Conservation (phyloP, 1,139 yeast genomes). For the Blastobotrys serpentis region DNA sequence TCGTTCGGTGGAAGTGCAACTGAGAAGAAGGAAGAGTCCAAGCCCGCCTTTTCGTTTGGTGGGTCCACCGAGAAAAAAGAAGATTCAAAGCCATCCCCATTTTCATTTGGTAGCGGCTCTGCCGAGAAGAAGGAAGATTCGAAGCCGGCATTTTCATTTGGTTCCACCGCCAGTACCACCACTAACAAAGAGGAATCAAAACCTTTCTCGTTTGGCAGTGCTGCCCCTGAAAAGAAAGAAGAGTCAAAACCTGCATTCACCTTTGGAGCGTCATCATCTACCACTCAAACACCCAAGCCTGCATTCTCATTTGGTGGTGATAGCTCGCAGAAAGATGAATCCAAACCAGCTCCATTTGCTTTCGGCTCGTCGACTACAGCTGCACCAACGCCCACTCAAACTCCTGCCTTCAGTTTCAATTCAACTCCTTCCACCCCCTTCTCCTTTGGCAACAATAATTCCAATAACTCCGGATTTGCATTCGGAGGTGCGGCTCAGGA, state of each 20-base stretch:
- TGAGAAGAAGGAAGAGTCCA: conserved; percentile 24
- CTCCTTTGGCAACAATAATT: conserved; percentile 6
- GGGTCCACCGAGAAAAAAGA: conserved; percentile 28
- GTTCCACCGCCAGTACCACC: too few species aligned
- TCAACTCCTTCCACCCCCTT: neutral
- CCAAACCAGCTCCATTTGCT: conserved; percentile 4
- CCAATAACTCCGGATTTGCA: conserved; percentile 11
- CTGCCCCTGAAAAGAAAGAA: conserved; percentile 14
- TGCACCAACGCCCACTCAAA: neutral
- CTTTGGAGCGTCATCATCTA: conserved; percentile 2
- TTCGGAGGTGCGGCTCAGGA: conserved; percentile 9
- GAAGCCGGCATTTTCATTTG: conserved; percentile 24
- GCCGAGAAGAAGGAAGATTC: conserved; percentile 24
- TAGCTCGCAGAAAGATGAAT: neutral
- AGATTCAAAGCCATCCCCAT: conserved; percentile 17
- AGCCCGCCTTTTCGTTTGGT: conserved; percentile 36
- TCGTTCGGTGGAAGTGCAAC: conserved; percentile 18
- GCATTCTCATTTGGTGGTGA: conserved; percentile 7
- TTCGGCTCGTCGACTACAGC: neutral
- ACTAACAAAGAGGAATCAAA: neutral
- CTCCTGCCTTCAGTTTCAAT: neutral
- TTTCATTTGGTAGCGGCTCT: conserved; percentile 23
- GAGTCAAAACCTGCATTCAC: conserved; percentile 13
- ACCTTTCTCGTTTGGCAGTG: conserved; percentile 4
- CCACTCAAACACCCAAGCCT: conserved; percentile 4